Evolutionary conservation across 2,329 filamentous ascomycete species (phyloP), one percentile per base, ranked within the genome.

Genomic region (Dothidotthia symphoricarpi): DNA sequence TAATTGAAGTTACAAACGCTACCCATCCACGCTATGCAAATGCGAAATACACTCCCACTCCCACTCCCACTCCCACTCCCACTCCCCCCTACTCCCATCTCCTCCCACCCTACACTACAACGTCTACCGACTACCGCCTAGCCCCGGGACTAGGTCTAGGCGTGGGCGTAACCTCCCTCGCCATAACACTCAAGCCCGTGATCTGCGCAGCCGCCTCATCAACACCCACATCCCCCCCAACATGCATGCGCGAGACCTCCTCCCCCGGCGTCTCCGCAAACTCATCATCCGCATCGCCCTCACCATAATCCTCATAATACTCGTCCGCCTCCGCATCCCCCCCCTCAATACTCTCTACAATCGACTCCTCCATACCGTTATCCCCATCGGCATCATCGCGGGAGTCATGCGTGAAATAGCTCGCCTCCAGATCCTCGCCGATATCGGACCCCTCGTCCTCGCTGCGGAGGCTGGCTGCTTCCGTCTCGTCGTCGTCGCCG

Each of bases 321-420:
- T 22, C 5, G 5, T 22, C 19, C 17, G 47, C 25, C 19, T 22
- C 19, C 17, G 47, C 25, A 9, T 57, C 52, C 3, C 53, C 51
- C 6, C 69, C 66, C 29, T 75, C 74, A 4, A 78, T 69, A 14
- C 72, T 71, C n/a, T 74, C 73, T 16, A 76, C 63, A 4, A 73
- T 67, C 1, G 75, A 77, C 16, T 75, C 72, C 7, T 64, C 66
- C 37, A 75, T 58, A 3, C 50, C 53, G 3, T 19, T 14, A 14
- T 25, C 40, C 6, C 19, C 9, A 22, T 22, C 19, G 19, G 59
- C 63, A 12, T 76, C 67, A 31, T 79, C 75, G 10, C 74, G 51
- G 10, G 70, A 72, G 11, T 71, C 69, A n/a, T 70, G 68, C 1
- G 76, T 77, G 38, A 82, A 70, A 51, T 79, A 82, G 55, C 75